These are phyloP conservation scores for Diaporthe humulicola DNA, from an alignment of 2,329 filamentous ascomycete genomes.

Conservation along the genomic window DNA sequence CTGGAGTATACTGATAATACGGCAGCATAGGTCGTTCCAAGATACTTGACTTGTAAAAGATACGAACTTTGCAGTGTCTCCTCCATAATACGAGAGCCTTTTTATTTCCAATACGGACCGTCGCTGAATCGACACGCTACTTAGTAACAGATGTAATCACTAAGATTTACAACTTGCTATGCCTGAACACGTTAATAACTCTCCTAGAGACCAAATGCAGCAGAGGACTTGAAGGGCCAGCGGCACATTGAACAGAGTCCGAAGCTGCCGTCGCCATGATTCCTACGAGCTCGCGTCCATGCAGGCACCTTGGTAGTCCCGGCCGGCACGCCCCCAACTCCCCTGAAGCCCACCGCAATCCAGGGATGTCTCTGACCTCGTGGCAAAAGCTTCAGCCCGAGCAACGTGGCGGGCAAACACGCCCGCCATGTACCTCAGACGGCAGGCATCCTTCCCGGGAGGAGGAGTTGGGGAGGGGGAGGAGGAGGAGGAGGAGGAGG, in stretches of 20 bases:
- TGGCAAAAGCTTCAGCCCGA: constrained; percentile 18
- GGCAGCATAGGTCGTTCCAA: too few species aligned
- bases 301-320: neutral
- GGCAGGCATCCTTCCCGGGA: constrained; percentile 9
- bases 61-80: neutral
- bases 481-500: neutral
- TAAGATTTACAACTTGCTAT: neutral
- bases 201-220: neutral
- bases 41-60: neutral
- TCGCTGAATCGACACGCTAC: neutral
- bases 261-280: neutral
- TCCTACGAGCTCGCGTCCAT: neutral
- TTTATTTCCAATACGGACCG: too few species aligned
- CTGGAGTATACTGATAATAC: too few species aligned
- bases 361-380: neutral
- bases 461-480: neutral
- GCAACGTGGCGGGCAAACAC: constrained; percentile 8
- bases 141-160: neutral
- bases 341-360: neutral
- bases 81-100: too few species aligned
- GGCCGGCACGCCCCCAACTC: neutral
- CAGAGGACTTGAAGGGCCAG: neutral
- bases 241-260: neutral
- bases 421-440: neutral
- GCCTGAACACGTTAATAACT: too few species aligned